A percentile compares a stretch with the other conserved stretches of the same genome.
These are phyloP conservation scores for Aristolochia contorta DNA, from an alignment of 164 flowering plant genomes.

Conservation along the genomic window DNA sequence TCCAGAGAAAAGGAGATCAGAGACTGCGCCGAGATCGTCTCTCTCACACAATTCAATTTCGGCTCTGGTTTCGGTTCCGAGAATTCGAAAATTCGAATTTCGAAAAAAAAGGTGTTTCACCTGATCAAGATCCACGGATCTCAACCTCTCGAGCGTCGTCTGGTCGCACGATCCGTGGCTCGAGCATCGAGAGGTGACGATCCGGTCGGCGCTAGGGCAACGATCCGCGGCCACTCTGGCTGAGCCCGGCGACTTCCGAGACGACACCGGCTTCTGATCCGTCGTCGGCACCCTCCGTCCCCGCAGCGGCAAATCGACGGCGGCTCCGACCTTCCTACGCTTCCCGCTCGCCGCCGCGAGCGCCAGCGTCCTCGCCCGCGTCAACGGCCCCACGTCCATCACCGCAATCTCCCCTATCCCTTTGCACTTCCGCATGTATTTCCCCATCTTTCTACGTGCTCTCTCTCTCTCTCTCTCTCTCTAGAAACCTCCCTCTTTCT, in stretches of 20 bases:
- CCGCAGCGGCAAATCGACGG: constrained; percentile 15
- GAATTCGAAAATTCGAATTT: background rate
- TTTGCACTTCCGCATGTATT: constrained; percentile 23
- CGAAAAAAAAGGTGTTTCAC: constrained; percentile 10
- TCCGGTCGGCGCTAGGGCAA: constrained; percentile 12
- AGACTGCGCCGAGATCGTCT: constrained; percentile 1
- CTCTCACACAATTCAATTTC: background rate
- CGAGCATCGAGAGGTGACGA: constrained; percentile 29
- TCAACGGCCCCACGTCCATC: constrained; percentile 24
- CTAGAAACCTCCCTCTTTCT: background rate
- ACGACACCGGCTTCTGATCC: constrained; percentile 6
- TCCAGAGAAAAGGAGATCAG: constrained; percentile 5
- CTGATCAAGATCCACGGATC: constrained; percentile 44
- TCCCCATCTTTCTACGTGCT: constrained; percentile 15
- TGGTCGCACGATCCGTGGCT: constrained; percentile 37
- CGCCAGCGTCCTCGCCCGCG: constrained; percentile 22
- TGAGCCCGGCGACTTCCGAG: constrained; percentile 8
- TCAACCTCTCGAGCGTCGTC: constrained; percentile 10
- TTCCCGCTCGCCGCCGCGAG: constrained; percentile 13
- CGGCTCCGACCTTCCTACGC: constrained; percentile 13
- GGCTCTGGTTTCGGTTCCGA: no score
- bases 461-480: constrained; percentile 1
- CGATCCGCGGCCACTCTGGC: background rate
- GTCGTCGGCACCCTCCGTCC: constrained; percentile 3
- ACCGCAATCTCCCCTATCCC: constrained; percentile 21